A percentile compares a stretch with the other conserved stretches of the same genome.
Conservation (phyloP, 495 filamentous ascomycete species). For the Talaromyces proteolyticus region DNA sequence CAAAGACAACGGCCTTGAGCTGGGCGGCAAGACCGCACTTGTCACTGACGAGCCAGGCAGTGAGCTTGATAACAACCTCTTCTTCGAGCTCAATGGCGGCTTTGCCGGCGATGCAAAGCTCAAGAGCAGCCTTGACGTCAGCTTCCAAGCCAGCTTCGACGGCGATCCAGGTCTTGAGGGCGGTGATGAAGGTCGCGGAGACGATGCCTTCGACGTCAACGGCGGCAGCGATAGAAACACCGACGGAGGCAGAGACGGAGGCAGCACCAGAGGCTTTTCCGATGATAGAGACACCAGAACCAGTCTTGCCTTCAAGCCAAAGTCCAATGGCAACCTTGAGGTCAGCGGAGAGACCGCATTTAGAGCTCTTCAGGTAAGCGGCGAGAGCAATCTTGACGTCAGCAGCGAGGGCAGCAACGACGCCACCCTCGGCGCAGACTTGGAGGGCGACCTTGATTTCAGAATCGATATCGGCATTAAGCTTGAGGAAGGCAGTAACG, state of each 20-base stretch:
- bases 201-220: conserved; percentile 27
- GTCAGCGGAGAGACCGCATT: conserved; percentile 23
- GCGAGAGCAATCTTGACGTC: conserved; percentile 29
- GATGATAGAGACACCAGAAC: conserved; percentile 21
- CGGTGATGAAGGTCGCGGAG: conserved; percentile 26
- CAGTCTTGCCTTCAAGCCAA: conserved; percentile 28
- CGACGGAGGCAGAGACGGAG: conserved; percentile 28
- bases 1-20: conserved; percentile 34
- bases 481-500: conserved; percentile 23
- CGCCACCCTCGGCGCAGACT: conserved; percentile 32
- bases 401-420: conserved; percentile 23
- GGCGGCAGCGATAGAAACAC: conserved; percentile 25
- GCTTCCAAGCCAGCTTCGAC: conserved; percentile 17
- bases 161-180: conserved; percentile 25
- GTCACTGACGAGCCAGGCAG: conserved; percentile 32
- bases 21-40: conserved; percentile 32
- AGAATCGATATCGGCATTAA: conserved; percentile 15
- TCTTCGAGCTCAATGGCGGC: conserved; percentile 22
- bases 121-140: conserved; percentile 22
- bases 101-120: conserved; percentile 25
- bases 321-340: conserved; percentile 28
- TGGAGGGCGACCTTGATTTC: conserved; percentile 28
- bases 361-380: conserved; percentile 21
- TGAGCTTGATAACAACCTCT: conserved; percentile 27
- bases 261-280: conserved; percentile 23